These are phyloP conservation scores for Rhizopogon salebrosus DNA, from an alignment of 768 basidiomycete species.

Conservation along the genomic window DNA sequence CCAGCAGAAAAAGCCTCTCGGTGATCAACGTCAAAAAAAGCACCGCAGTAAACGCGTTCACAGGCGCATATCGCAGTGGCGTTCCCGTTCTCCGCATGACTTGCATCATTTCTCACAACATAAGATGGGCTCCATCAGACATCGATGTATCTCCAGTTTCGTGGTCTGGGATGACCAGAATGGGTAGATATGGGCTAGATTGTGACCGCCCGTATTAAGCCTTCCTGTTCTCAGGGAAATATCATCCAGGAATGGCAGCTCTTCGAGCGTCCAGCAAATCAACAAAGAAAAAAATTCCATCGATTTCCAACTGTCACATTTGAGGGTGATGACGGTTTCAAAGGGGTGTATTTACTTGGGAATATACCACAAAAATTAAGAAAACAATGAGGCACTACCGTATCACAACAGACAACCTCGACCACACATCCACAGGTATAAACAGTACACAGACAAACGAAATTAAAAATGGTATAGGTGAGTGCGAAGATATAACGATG, in stretches of 20 bases:
- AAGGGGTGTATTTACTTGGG: neutral
- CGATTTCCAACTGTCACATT: too few relatives aligned
- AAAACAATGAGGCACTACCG: conserved; percentile 9
- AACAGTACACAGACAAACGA: conserved; percentile 14
- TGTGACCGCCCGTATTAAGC: neutral
- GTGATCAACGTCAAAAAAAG: neutral
- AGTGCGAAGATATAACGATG: conserved; percentile 7
- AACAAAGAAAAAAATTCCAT: neutral
- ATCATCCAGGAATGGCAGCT: neutral
- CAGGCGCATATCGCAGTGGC: neutral
- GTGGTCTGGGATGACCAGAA: neutral
- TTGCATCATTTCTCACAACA: neutral
- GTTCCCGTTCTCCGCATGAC: neutral
- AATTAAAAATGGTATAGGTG: conserved; percentile 23
- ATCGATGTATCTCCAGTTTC: neutral
- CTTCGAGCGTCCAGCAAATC: neutral
- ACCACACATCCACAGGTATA: conserved; percentile 12
- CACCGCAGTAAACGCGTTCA: neutral
- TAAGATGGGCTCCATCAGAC: neutral
- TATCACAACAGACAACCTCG: conserved; percentile 14
- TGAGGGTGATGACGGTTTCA: neutral
- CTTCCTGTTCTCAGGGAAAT: neutral
- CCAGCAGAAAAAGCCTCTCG: neutral
- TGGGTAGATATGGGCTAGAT: neutral
- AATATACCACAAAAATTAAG: conserved; percentile 11